Evolutionary conservation across 1,284 basidiomycete genomes (phyloP).

Genomic region (Erythrobasidium hasegawianum): DNA sequence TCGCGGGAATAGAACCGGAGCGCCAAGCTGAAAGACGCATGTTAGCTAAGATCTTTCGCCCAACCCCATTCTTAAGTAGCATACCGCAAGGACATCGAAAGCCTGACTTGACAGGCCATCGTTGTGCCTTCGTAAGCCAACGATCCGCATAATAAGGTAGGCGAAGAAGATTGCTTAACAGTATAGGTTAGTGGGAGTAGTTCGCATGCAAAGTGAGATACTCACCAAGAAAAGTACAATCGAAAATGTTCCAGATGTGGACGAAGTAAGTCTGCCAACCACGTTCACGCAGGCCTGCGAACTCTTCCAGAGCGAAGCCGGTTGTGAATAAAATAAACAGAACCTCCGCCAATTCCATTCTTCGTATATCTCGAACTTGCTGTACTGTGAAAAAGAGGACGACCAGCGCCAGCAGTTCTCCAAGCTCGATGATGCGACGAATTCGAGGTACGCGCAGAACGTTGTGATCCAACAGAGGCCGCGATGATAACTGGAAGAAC

Average conservation of each 20-base stretch:
- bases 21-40: conserved; percentile 29
- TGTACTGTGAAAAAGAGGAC: conserved; percentile 40
- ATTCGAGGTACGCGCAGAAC: conserved; percentile 41
- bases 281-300: conserved; percentile 26
- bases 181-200: background rate
- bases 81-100: conserved; percentile 41
- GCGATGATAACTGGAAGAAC: conserved; percentile 38
- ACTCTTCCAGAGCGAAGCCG: conserved; percentile 45
- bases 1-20: conserved; percentile 42
- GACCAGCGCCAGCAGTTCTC: conserved; percentile 37
- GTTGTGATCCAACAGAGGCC: conserved; percentile 43
- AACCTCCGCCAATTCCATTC: conserved; percentile 36
- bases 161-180: conserved; percentile 36
- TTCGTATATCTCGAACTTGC: conserved; percentile 27
- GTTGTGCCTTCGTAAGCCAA: conserved; percentile 31
- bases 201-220: too few relatives aligned
- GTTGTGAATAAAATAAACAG: conserved; percentile 40
- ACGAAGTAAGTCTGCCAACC: conserved; percentile 14
- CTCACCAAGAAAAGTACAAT: conserved; percentile 30
- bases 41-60: background rate
- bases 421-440: conserved; percentile 35
- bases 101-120: conserved; percentile 31
- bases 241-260: conserved; percentile 32
- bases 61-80: background rate
- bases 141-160: conserved; percentile 36